Percentiles rank a stretch among this genome's conserved stretches.
Conservation (phyloP, 176 grass and related monocot genomes). For the Aechmea fasciata region DNA sequence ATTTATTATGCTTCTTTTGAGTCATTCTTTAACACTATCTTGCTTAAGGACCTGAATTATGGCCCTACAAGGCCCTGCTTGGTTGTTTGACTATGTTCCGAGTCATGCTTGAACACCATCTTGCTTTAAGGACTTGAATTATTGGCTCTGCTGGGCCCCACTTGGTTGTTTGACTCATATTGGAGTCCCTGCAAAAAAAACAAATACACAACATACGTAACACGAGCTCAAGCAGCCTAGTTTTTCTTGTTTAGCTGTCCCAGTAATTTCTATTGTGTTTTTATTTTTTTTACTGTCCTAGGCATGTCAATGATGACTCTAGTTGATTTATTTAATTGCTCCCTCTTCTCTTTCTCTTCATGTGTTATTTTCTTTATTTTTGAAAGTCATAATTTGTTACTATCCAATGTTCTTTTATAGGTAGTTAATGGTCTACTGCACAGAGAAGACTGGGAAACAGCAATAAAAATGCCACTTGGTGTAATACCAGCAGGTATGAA, state of each 20-base stretch:
- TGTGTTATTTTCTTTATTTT: neutral
- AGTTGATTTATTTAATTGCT: neutral
- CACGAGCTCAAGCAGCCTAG: no score
- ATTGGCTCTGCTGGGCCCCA: neutral
- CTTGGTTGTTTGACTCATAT: neutral
- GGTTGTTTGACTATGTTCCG: neutral
- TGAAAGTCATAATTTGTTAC: neutral
- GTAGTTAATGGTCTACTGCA: slow-evolving; percentile 91
- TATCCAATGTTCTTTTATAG: slow-evolving; percentile 27
- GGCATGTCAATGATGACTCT: no score
- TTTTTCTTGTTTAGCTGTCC: no score
- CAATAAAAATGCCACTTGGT: slow-evolving; percentile 90
- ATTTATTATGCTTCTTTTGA: no score
- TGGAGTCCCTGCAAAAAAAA: no score
- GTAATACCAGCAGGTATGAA: slow-evolving; percentile 80
- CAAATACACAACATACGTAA: no score
- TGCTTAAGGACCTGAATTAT: no score
- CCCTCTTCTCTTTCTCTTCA: slow-evolving; percentile 1
- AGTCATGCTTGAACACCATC: neutral
- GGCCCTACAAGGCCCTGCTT: no score
- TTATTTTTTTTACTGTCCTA: no score
- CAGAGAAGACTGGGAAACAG: slow-evolving; percentile 84
- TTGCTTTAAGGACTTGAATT: neutral
- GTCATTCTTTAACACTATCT: no score
- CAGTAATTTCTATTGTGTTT: no score